Percentiles rank a stretch among this genome's conserved stretches.
Evolutionary conservation across 176 grass and related monocot species (phyloP).

Genomic region (Pharus latifolius): DNA sequence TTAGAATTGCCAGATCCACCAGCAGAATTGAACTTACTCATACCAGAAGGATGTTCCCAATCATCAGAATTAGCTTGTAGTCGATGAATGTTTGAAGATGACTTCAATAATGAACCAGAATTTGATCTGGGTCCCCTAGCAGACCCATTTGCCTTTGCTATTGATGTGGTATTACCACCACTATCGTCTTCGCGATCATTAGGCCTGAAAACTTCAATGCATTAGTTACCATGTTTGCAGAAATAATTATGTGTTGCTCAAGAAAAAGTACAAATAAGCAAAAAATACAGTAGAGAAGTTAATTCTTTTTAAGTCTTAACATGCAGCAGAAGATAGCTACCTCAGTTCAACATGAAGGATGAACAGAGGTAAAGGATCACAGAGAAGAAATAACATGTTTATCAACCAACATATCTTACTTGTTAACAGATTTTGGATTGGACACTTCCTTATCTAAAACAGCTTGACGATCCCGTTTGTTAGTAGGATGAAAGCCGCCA

Average conservation of each 20-base stretch:
- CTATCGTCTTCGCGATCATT: conserved; percentile 42
- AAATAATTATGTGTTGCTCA: background rate
- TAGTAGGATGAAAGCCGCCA: conserved; percentile 38
- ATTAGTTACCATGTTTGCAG: background rate
- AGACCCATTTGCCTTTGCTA: conserved; percentile 51
- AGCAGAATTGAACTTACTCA: conserved; percentile 56
- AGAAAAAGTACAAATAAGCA: background rate
- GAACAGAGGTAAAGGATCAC: conserved; percentile 3
- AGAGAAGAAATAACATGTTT: background rate
- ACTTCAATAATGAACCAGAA: conserved; percentile 60
- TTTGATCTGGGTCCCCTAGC: conserved; percentile 62
- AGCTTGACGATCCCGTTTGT: conserved; percentile 56
- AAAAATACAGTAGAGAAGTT: background rate
- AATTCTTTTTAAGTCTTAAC: background rate
- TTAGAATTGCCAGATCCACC: conserved; percentile 57
- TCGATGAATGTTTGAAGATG: conserved; percentile 49
- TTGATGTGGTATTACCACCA: conserved; percentile 30
- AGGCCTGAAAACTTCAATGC: conserved; percentile 34
- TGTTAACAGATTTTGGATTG: conserved; percentile 55
- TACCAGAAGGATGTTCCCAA: conserved; percentile 54
- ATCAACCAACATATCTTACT: conserved; percentile 47
- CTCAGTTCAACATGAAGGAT: background rate
- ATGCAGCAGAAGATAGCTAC: conserved; percentile 2
- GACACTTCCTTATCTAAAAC: conserved; percentile 41
- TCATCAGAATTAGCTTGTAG: conserved; percentile 48